Evolutionary conservation across 768 basidiomycete species (phyloP).

Genomic region (Dictyophora rubrovolvata): DNA sequence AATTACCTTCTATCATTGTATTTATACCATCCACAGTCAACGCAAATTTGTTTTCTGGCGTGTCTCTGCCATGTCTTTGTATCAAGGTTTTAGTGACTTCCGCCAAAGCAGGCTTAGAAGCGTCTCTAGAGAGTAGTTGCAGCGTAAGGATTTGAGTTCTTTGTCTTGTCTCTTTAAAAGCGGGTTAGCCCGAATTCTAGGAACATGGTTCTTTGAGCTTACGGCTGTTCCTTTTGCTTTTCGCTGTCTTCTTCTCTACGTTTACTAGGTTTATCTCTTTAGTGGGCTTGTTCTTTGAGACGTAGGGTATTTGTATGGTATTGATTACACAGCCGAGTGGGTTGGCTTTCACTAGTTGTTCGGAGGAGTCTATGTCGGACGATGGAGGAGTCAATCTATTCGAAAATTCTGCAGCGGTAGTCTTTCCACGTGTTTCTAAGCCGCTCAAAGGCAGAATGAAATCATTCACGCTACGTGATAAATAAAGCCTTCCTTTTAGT

Average conservation of each 20-base stretch:
- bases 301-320: constrained; percentile 4
- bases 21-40: constrained; percentile 39
- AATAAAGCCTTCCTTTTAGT: no score
- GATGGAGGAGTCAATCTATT: neutral
- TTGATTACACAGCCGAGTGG: neutral
- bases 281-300: neutral
- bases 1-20: constrained; percentile 48
- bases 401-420: neutral
- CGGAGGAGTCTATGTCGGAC: constrained; percentile 1
- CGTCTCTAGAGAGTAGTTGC: constrained; percentile 45
- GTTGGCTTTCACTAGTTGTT: neutral
- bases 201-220: neutral
- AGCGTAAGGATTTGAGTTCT: constrained; percentile 19
- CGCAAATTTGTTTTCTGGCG: constrained; percentile 17
- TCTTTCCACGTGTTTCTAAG: neutral
- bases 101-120: constrained; percentile 59
- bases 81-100: constrained; percentile 40
- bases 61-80: constrained; percentile 8
- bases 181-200: neutral
- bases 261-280: no score
- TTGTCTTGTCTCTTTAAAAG: neutral
- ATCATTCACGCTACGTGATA: no score
- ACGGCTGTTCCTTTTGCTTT: neutral
- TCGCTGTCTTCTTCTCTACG: neutral
- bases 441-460: no score